A percentile compares a stretch with the other conserved stretches of the same genome.
Conservation (phyloP, 352 stramenopile species). For the Phytopythium boreale region DNA sequence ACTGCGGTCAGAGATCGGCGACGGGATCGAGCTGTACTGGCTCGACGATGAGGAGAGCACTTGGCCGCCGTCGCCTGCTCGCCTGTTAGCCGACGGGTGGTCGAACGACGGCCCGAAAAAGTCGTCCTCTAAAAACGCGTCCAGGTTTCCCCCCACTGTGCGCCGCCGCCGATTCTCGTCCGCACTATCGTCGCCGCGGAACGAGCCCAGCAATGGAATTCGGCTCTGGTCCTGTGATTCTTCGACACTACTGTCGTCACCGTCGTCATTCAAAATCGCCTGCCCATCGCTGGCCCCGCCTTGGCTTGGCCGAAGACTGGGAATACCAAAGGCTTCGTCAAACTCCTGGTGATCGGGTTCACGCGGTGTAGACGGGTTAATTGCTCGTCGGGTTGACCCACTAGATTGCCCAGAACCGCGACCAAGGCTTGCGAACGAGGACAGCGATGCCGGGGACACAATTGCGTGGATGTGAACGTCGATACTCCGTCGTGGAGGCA, state of each 20-base stretch:
- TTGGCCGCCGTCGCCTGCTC: neutral
- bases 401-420: conserved; percentile 4
- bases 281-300: conserved; percentile 12
- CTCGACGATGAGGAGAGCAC: neutral
- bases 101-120: conserved; percentile 65
- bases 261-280: conserved; percentile 31
- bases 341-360: conserved; percentile 17
- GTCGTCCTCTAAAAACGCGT: conserved; percentile 55
- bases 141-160: conserved; percentile 31
- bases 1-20: conserved; percentile 4
- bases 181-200: conserved; percentile 30
- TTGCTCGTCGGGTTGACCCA: conserved; percentile 4
- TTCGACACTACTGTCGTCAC: conserved; percentile 16
- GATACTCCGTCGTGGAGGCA: conserved; percentile 55
- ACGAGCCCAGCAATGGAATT: conserved; percentile 50
- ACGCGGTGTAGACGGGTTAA: neutral
- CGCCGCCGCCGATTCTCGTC: conserved; percentile 22
- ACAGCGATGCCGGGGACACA: conserved; percentile 67
- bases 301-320: conserved; percentile 23
- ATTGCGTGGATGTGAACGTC: conserved; percentile 89
- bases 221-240: conserved; percentile 54
- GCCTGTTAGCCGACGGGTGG: neutral
- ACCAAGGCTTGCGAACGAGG: conserved; percentile 43
- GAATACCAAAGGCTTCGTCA: conserved; percentile 39
- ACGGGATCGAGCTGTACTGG: conserved; percentile 10